Conservation (phyloP, 129 eudicot species). For the Cynara cardunculus region DNA sequence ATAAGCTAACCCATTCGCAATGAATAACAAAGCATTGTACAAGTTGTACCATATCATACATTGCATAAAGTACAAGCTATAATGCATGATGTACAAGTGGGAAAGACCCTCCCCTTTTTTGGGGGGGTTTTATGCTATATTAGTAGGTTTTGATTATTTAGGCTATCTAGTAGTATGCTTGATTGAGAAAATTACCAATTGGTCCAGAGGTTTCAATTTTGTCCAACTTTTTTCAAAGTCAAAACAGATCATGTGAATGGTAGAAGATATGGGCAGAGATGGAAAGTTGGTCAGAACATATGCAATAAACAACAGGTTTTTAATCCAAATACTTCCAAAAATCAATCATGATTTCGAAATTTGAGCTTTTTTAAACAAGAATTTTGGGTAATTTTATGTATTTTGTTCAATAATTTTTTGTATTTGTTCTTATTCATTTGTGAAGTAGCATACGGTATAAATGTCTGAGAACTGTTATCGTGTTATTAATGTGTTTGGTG, state of each 20-base stretch:
- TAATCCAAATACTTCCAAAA: slow-evolving; percentile 25
- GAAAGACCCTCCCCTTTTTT: background rate
- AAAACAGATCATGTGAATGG: slow-evolving; percentile 34
- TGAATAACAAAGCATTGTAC: background rate
- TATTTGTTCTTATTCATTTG: background rate
- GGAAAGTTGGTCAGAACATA: slow-evolving; percentile 26
- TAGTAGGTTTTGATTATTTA: slow-evolving; percentile 7
- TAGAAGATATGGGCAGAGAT: slow-evolving; percentile 23
- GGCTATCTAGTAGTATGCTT: background rate
- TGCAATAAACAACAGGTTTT: slow-evolving; percentile 25
- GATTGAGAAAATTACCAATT: slow-evolving; percentile 12
- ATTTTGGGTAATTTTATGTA: background rate
- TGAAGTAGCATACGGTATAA: background rate
- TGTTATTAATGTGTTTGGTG: slow-evolving; percentile 8
- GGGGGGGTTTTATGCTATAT: slow-evolving; percentile 6
- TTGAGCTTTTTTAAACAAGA: background rate
- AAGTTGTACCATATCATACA: background rate
- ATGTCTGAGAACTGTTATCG: background rate
- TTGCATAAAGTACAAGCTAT: background rate
- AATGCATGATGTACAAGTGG: background rate
- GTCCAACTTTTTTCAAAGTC: slow-evolving; percentile 18
- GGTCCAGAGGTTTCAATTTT: slow-evolving; percentile 11
- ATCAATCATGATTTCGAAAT: slow-evolving; percentile 17
- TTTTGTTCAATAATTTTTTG: background rate
- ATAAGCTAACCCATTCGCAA: background rate